Evolutionary conservation across 176 grass and related monocot species (phyloP).

Genomic region (Guadua angustifolia): DNA sequence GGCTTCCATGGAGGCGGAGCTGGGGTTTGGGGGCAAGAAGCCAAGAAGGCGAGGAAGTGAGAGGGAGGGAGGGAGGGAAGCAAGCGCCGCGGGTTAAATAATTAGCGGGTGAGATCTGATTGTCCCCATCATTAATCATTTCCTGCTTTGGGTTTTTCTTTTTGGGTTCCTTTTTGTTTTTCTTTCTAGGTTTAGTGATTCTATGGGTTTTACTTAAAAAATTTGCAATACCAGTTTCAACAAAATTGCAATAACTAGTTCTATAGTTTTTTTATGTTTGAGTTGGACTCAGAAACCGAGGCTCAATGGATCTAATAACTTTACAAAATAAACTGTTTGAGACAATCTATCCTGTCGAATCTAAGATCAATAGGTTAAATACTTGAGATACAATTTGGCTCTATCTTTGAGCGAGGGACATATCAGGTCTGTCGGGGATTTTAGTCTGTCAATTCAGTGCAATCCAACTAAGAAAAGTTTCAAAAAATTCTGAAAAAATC

Average conservation of each 20-base stretch:
- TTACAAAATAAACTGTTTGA: too few species aligned
- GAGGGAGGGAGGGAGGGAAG: not conserved
- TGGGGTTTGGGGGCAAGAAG: not conserved
- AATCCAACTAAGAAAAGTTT: too few species aligned
- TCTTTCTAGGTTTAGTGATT: not conserved
- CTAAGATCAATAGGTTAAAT: too few species aligned
- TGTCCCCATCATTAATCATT: not conserved
- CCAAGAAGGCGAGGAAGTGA: not conserved
- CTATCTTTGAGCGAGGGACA: too few species aligned
- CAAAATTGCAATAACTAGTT: not conserved
- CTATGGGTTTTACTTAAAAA: not conserved
- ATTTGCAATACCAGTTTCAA: too few species aligned
- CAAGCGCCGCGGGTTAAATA: constrained; percentile 3
- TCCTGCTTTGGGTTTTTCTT: not conserved
- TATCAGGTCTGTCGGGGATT: too few species aligned
- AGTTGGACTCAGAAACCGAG: not conserved
- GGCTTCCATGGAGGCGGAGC: constrained; percentile 34
- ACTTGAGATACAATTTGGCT: too few species aligned
- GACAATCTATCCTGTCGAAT: not conserved
- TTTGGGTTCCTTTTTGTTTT: not conserved
- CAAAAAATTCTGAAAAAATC: too few species aligned
- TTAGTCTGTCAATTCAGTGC: too few species aligned
- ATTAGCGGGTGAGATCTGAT: constrained; percentile 32
- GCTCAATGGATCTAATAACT: too few species aligned
- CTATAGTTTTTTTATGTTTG: not conserved